Conservation (phyloP, 2,329 filamentous ascomycete species). For the Pseudocercospora pini-densiflorae region DNA sequence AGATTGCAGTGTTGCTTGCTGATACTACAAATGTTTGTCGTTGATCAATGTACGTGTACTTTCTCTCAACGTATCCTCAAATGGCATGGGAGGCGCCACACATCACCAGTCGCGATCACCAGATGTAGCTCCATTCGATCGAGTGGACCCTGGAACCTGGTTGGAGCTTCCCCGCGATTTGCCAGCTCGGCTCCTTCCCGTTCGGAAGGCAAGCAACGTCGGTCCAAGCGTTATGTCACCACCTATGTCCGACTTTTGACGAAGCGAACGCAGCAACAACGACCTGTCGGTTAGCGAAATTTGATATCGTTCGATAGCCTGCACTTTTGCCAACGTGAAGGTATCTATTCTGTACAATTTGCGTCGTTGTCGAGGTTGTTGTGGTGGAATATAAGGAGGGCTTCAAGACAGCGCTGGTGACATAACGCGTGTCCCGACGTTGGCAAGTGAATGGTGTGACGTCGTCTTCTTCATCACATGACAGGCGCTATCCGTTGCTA, state of each 20-base stretch:
- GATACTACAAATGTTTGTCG: not conserved
- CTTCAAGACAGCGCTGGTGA: no score
- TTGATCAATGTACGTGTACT: not conserved
- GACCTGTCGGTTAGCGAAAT: no score
- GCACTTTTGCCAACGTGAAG: no score
- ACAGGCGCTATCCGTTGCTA: not conserved
- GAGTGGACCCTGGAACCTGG: not conserved
- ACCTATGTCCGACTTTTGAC: no score
- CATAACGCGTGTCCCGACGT: no score
- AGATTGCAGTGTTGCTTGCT: not conserved
- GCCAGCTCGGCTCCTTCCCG: conserved; percentile 1
- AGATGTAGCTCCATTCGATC: not conserved
- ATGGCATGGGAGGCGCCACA: not conserved
- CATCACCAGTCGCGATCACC: not conserved
- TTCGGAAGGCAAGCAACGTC: not conserved
- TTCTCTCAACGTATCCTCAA: not conserved
- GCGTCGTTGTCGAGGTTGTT: no score
- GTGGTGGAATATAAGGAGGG: no score
- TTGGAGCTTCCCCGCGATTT: conserved; percentile 7
- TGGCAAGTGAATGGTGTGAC: conserved; percentile 5
- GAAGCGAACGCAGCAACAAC: no score
- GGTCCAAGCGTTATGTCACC: no score
- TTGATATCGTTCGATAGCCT: no score
- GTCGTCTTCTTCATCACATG: not conserved
- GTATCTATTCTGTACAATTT: no score